These are phyloP conservation scores for Mallotus japonicus DNA, from an alignment of 441 rosid genomes.

Conservation along the genomic window DNA sequence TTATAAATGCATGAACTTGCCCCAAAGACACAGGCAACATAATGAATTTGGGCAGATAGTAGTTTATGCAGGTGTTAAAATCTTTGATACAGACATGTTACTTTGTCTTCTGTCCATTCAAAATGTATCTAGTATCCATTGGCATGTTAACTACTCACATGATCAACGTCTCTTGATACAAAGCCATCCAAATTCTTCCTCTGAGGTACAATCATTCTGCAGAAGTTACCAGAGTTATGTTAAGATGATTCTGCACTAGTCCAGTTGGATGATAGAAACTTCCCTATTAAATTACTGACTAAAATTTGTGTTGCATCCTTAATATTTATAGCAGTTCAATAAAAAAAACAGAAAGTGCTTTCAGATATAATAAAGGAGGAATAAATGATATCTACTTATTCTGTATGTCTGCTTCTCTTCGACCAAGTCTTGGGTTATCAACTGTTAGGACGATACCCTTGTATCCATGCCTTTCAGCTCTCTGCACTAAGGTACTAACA, in stretches of 20 bases:
- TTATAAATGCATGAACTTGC: no score
- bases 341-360: background rate
- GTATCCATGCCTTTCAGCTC: slow-evolving; percentile 77
- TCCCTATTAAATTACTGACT: no score
- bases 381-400: slow-evolving; percentile 46
- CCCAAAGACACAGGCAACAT: no score
- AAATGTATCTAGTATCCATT: no score
- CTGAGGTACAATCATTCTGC: slow-evolving; percentile 65
- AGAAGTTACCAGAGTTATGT: slow-evolving; percentile 16
- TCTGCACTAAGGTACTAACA: slow-evolving; percentile 49
- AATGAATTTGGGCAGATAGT: no score
- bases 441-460: slow-evolving; percentile 80
- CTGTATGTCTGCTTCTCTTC: slow-evolving; percentile 87
- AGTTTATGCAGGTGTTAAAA: no score
- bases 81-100: no score
- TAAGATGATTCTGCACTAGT: no score
- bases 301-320: no score
- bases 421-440: slow-evolving; percentile 75
- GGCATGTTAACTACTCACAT: slow-evolving; percentile 43
- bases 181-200: slow-evolving; percentile 72
- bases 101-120: no score
- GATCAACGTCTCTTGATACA: slow-evolving; percentile 36
- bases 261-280: no score
- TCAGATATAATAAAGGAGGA: background rate
- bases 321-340: no score